phyloP scores from a whole-genome alignment of 768 basidiomycete genomes.

The Brasilioporus rufonigricans region DNA sequence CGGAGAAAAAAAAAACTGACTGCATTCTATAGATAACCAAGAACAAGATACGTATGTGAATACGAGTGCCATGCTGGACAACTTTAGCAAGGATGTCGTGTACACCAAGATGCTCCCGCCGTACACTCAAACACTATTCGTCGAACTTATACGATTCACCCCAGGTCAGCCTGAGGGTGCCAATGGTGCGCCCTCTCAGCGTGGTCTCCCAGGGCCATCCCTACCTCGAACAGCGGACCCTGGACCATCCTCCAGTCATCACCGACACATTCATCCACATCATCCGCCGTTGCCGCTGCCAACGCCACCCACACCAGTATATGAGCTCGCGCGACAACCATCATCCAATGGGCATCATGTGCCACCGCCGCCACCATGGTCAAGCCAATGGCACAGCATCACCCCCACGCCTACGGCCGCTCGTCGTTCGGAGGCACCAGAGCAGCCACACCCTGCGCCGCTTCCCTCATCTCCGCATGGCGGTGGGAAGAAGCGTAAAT shows the following conservation, averaged over 20 bases:
- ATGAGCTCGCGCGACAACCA: conserved; percentile 31
- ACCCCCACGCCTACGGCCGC: conserved; percentile 12
- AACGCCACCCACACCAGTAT: conserved; percentile 34
- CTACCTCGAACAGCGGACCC: conserved; percentile 26
- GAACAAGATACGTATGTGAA: conserved; percentile 66
- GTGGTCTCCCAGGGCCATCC: conserved; percentile 13
- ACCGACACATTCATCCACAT: conserved; percentile 29
- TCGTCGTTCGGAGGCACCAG: conserved; percentile 27
- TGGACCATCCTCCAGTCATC: conserved; percentile 30
- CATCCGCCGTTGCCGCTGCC: conserved; percentile 32
- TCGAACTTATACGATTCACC: conserved; percentile 59
- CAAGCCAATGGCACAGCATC: conserved; percentile 30
- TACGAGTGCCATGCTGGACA: conserved; percentile 70
- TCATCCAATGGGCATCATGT: conserved; percentile 35
- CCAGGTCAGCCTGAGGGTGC: conserved; percentile 31
- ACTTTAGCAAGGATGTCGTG: conserved; percentile 67
- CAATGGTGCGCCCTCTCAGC: conserved; percentile 18
- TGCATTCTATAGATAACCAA: conserved; percentile 36
- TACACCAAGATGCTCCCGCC: conserved; percentile 66
- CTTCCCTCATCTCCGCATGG: conserved; percentile 29
- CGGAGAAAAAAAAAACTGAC: conserved; percentile 6
- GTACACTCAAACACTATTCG: conserved; percentile 64
- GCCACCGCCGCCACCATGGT: conserved; percentile 35
- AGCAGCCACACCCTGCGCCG: conserved; percentile 9
- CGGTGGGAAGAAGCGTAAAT: conserved; percentile 35